Evolutionary conservation across 352 stramenopile genomes (phyloP), one percentile per base, ranked within the genome.

Genomic region (Phytophthora nicotianae): DNA sequence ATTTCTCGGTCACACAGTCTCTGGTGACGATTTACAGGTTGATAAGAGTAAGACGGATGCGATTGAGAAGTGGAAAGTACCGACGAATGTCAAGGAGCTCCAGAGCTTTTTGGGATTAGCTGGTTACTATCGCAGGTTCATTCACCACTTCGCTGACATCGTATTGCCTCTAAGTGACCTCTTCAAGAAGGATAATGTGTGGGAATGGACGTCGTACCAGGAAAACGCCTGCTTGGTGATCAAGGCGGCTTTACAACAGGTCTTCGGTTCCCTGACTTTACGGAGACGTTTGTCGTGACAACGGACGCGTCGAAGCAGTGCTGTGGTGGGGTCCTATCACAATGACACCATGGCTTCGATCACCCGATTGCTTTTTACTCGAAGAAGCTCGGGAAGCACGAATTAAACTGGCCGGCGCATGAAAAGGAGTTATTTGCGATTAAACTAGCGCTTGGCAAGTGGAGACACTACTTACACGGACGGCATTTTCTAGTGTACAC

Each of bases 1-100:
- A 19, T 77, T 80, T 37, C 46, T 75, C 16, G 64, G 68, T 17
- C 65, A 77, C 43, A 72, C 58, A 4, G 33, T 70, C 19, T 70
- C 55, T 13, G 17, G 41, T 4, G n/a, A 26, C 37, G 65, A 56
- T 37, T 4, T 73, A 19, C 43, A 19, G 1, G 62, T 72, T 7
- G 58, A 73, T 37, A 40, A 23, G 13, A 19, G 23, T 0, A 79
- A 79, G 43, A 72, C 60, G 23, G 16, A 55, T 26, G 48, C 65
- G 27, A 73, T 79, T 11, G 53, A 54, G 0, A 49, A 52, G 17
- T 72, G 37, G 3, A 24, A 47, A 19, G 43, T 47, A 14, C 70
- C 60, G 4, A 61, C 29, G 6, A 56, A 51, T 17, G n/a, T 35
- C n/a, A 72, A 79, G 41, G 57, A 63, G 38, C 50, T 76, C 13